A percentile compares a stretch with the other conserved stretches of the same genome.
phyloP scores from a whole-genome alignment of 2,329 filamentous ascomycete genomes.

The Fusarium napiforme region DNA sequence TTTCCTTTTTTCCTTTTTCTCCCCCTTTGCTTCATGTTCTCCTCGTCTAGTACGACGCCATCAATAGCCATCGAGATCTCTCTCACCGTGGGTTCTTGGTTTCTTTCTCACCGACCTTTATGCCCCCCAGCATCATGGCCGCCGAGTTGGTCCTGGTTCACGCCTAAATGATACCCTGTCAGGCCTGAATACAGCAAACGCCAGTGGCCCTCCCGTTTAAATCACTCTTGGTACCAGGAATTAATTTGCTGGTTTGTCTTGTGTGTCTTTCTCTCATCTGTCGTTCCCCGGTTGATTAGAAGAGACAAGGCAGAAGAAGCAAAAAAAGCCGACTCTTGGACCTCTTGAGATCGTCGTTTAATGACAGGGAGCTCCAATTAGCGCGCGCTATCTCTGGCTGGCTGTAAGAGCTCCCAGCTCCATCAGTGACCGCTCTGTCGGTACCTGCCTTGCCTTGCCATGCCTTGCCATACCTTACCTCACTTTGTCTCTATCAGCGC shows the following conservation, averaged over 20 bases:
- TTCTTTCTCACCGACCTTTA: constrained; percentile 23
- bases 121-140: not conserved
- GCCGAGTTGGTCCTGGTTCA: constrained; percentile 4
- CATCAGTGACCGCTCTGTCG: constrained; percentile 36
- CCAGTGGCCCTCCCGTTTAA: not conserved
- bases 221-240: not conserved
- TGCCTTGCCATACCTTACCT: not conserved
- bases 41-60: constrained; percentile 5
- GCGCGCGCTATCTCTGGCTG: constrained; percentile 33
- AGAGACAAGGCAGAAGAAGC: constrained; percentile 5
- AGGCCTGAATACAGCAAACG: not conserved
- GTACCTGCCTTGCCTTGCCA: constrained; percentile 10
- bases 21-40: not conserved
- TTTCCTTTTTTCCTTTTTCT: not conserved
- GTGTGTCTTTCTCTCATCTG: constrained; percentile 26
- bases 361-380: constrained; percentile 29
- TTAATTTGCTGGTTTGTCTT: constrained; percentile 11
- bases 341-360: constrained; percentile 24
- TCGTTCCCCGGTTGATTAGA: constrained; percentile 2
- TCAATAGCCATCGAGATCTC: constrained; percentile 10
- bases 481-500: not conserved
- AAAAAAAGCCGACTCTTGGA: constrained; percentile 6
- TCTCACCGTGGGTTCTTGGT: not conserved
- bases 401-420: constrained; percentile 17
- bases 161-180: constrained; percentile 3